Evolutionary conservation across 2,329 filamentous ascomycete species (phyloP), one percentile per base, ranked within the genome.

Genomic region (Xylaria digitata): DNA sequence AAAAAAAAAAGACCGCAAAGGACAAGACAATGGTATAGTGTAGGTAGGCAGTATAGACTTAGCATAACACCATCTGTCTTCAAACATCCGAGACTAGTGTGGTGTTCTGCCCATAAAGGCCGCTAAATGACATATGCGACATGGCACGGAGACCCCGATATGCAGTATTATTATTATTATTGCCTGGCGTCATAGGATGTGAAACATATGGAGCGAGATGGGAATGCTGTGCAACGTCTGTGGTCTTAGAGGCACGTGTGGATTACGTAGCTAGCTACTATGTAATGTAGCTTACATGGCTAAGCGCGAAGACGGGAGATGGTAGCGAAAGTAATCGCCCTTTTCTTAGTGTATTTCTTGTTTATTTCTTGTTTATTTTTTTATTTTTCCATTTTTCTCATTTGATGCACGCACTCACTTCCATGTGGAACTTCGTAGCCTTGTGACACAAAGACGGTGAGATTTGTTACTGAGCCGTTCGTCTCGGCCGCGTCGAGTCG

Each of bases 361-460:
- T 9, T 13, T 8, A 6, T 37, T 8, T 37, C 8, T 37, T 37
- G 5, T 8, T 37, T 13, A 2, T 37, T 37, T 2, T 13, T 37
- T 9, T 8, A 9, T 37, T 37, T 37, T 6, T 37, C 11, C 2
- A 37, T 7, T 37, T 37, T 15, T 40, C 26, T 26, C 26, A 26
- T 26, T 40, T n/a, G 30, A 42, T 45, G 13, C 53, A 11, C 21
- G n/a, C n/a, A n/a, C n/a, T n/a, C n/a, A n/a, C 40, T 65, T 42
- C 34, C 65, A 61, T 69, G 71, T 67, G 67, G 60, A 52, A 8
- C 34, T 66, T 46, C 42, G 70, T 70, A 72, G 71, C 71, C 70
- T 73, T 73, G 72, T 72, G 70, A 70, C 70, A 72, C 67, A 43
- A 59, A 62, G 42, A 65, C 64, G 48, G 68, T 68, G 61, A 62